Base-by-base conservation (phyloP, 345 rosid genomes). In the Pseudoturritis turrita region DNA sequence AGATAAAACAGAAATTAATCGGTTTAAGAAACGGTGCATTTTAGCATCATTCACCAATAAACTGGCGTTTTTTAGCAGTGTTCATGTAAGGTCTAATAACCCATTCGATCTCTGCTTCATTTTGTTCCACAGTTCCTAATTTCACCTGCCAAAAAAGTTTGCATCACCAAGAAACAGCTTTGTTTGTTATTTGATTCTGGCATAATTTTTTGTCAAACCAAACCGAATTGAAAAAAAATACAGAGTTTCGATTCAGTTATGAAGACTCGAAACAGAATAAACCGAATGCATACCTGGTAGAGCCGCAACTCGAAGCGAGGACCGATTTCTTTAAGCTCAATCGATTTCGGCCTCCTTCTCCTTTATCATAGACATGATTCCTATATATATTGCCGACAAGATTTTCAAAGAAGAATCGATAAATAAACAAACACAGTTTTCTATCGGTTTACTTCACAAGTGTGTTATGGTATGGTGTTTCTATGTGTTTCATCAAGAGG, bases 251-350 rank as follows among this genome's bases (percentile, higher is more conserved):
- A 5, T 25, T 9, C 0, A 9, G 25, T 25, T 62, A 43, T 7
- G 26, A 37, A 3, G 31, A 59, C 19, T 13, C 11, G n/a, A 57
- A 12, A 5, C 39, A 49, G 25, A 26, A 45, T 19, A 56, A 36
- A 21, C 25, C 15, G 18, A 43, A 53, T 3, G 13, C 33, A 29
- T 84, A 94, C 97, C 90, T 89, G 88, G 82, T 89, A 91, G 22
- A 87, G 92, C 54, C 85, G 85, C 83, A 95, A 74, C 73, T 95
- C 99, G 62, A 91, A 95, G 45, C 96, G 79, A 44, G 97, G 97
- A 76, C 99, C 99, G 29, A 89, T 79, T 68, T 91, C 97, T 80
- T 83, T 85, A 54, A 95, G 92, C 77, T 87, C 96, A 15, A 89
- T 44, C 22, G 93, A 77, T 75, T 88, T 95, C 2, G 97, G 52